phyloP scores from a whole-genome alignment of 495 filamentous ascomycete species.

The Penicillium atrosanguineum region DNA sequence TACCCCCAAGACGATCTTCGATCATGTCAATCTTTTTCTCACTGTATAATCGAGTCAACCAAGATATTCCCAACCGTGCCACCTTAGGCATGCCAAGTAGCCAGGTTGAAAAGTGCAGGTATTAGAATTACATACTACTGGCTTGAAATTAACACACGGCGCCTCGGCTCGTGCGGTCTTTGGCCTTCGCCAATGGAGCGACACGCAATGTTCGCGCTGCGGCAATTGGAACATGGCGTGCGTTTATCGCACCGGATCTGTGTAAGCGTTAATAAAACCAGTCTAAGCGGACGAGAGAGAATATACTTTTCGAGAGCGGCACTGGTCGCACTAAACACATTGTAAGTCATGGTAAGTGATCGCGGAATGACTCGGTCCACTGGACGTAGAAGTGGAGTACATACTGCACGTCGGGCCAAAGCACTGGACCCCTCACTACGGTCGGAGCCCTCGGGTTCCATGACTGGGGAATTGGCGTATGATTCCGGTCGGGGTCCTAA shows the following conservation, averaged over 20 bases:
- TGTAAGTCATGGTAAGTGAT: background rate
- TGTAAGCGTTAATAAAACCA: background rate
- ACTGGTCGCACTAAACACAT: conserved; percentile 48
- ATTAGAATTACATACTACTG: conserved; percentile 55
- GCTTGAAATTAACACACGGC: conserved; percentile 64
- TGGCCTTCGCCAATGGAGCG: conserved; percentile 61
- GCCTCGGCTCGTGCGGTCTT: conserved; percentile 55
- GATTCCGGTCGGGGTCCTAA: background rate
- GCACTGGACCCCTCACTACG: conserved; percentile 15
- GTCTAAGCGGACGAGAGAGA: background rate
- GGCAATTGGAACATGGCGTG: conserved; percentile 47
- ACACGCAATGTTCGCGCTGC: conserved; percentile 40
- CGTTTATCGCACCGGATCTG: conserved; percentile 48
- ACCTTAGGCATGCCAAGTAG: background rate
- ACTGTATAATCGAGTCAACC: conserved; percentile 31
- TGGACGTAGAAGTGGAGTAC: conserved; percentile 18
- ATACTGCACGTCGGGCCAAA: conserved; percentile 32
- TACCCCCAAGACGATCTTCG: conserved; percentile 58
- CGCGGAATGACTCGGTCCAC: background rate
- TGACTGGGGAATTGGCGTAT: background rate
- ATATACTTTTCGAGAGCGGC: conserved; percentile 49
- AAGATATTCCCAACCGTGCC: background rate
- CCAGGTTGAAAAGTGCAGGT: background rate
- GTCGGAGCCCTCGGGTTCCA: conserved; percentile 40
- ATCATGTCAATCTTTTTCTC: conserved; percentile 69